Evolutionary conservation across 768 basidiomycete genomes (phyloP).

Genomic region (Hortiboletus campestris): DNA sequence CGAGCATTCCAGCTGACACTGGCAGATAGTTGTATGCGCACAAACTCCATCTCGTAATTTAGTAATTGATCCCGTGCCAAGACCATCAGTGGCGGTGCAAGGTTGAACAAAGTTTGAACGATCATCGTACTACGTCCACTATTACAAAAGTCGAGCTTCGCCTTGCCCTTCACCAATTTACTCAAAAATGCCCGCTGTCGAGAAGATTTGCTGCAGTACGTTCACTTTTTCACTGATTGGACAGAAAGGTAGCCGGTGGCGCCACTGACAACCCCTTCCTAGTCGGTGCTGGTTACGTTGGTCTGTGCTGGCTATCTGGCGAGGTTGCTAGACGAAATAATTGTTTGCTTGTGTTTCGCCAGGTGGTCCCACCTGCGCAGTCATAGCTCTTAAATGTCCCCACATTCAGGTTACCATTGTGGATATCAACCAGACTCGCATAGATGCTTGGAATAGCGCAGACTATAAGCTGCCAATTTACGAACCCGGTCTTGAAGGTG

Average conservation of each 20-base stretch:
- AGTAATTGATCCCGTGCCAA: neutral
- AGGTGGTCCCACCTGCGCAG: slow-evolving; percentile 96
- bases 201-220: slow-evolving; percentile 88
- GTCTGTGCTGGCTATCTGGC: slow-evolving; percentile 41
- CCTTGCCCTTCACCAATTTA: neutral
- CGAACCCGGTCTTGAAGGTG: slow-evolving; percentile 92
- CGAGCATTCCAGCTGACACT: neutral
- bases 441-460: slow-evolving; percentile 95
- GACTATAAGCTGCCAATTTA: slow-evolving; percentile 91
- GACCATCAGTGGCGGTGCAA: neutral
- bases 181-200: slow-evolving; percentile 47
- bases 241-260: neutral
- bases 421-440: slow-evolving; percentile 90
- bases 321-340: slow-evolving; percentile 7
- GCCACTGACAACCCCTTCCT: slow-evolving; percentile 9
- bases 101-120: too few relatives aligned
- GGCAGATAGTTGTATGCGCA: too few relatives aligned
- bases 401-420: slow-evolving; percentile 96
- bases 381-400: slow-evolving; percentile 91
- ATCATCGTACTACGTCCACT: neutral
- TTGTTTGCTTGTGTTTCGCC: slow-evolving; percentile 13
- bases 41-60: neutral
- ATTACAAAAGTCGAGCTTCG: neutral
- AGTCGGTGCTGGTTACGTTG: slow-evolving; percentile 94
- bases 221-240: slow-evolving; percentile 16